Conservation (phyloP, 148 eudicot species). For the Cornus controversa region DNA sequence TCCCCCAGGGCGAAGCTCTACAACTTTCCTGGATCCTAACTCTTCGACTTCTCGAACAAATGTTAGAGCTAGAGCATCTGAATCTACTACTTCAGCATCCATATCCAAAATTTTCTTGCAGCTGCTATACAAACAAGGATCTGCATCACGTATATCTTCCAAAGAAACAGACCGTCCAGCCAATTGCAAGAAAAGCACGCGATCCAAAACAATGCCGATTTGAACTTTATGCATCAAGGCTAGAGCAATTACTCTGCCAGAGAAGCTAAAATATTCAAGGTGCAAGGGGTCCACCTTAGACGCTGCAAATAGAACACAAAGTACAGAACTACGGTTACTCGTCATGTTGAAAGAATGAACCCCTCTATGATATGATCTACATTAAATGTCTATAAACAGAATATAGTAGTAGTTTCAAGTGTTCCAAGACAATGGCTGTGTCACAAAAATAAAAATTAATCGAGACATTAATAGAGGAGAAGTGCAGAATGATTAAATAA, state of each 20-base stretch:
- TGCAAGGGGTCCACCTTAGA: slow-evolving; percentile 80
- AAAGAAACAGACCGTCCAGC: slow-evolving; percentile 54
- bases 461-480: background rate
- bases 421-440: too few species aligned
- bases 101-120: slow-evolving; percentile 85
- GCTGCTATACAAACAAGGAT: slow-evolving; percentile 76
- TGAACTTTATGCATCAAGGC: slow-evolving; percentile 91
- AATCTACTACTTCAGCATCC: slow-evolving; percentile 80
- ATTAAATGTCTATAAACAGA: background rate
- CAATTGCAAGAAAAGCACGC: slow-evolving; percentile 69
- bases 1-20: slow-evolving; percentile 79
- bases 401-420: background rate
- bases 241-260: slow-evolving; percentile 84
- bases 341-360: background rate
- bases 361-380: background rate
- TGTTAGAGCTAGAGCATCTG: slow-evolving; percentile 79
- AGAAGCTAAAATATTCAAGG: slow-evolving; percentile 69
- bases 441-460: too few species aligned
- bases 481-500: background rate
- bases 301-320: slow-evolving; percentile 55
- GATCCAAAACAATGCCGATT: slow-evolving; percentile 84
- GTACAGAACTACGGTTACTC: background rate
- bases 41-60: slow-evolving; percentile 80
- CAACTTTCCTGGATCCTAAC: slow-evolving; percentile 65
- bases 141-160: slow-evolving; percentile 84